A percentile compares a stretch with the other conserved stretches of the same genome.
Conservation (phyloP, 2,329 filamentous ascomycete genomes). For the Beauveria caledonica region DNA sequence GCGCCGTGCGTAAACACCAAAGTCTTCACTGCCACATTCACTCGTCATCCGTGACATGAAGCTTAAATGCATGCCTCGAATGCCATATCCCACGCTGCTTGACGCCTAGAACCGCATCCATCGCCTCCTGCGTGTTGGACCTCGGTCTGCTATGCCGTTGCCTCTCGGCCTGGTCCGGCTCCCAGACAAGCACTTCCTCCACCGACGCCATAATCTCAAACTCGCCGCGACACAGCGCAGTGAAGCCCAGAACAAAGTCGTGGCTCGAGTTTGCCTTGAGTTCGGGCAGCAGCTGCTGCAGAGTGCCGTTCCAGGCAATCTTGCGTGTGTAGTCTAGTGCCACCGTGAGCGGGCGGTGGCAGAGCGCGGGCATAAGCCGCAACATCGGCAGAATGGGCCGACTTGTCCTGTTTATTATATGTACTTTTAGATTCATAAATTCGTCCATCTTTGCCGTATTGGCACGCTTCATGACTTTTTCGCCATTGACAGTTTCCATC, state of each 20-base stretch:
- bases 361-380: slow-evolving; percentile 67
- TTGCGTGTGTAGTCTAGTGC: slow-evolving; percentile 77
- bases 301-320: slow-evolving; percentile 73
- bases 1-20: not conserved
- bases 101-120: slow-evolving; percentile 50
- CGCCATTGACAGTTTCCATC: slow-evolving; percentile 31
- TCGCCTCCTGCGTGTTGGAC: slow-evolving; percentile 47
- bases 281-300: slow-evolving; percentile 65
- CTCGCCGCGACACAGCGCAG: slow-evolving; percentile 67
- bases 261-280: slow-evolving; percentile 51
- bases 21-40: not conserved
- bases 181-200: slow-evolving; percentile 63
- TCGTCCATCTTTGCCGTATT: slow-evolving; percentile 31
- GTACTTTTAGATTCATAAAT: slow-evolving; percentile 63
- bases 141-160: slow-evolving; percentile 26
- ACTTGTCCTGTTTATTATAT: slow-evolving; percentile 63
- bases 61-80: slow-evolving; percentile 46
- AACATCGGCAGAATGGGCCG: slow-evolving; percentile 63
- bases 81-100: slow-evolving; percentile 59
- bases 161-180: slow-evolving; percentile 23
- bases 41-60: slow-evolving; percentile 43
- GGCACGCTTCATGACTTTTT: slow-evolving; percentile 1
- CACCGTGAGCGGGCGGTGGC: slow-evolving; percentile 61
- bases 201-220: slow-evolving; percentile 76
- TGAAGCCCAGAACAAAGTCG: slow-evolving; percentile 60